Conservation (phyloP, 345 rosid genomes). For the Lepidium africanum region DNA sequence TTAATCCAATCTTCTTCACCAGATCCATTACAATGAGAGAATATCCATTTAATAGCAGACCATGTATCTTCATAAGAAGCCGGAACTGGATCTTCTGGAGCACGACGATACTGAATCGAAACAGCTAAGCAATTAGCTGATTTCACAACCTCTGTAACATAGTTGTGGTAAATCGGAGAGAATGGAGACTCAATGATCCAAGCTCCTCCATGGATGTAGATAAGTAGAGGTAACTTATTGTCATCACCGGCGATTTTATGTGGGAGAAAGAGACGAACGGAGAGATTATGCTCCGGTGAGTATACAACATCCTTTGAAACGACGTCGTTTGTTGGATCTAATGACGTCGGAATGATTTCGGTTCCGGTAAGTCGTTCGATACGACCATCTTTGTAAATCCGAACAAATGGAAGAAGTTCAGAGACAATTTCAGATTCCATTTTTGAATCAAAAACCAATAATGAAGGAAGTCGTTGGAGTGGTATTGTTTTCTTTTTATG, state of each 20-base stretch:
- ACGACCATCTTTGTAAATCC: constrained; percentile 35
- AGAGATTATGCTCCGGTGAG: constrained; percentile 18
- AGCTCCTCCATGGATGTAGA: constrained; percentile 55
- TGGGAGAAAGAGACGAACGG: constrained; percentile 48
- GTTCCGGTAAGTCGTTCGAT: constrained; percentile 35
- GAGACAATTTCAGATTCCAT: constrained; percentile 17
- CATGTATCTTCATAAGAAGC: constrained; percentile 39
- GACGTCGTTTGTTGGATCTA: constrained; percentile 26
- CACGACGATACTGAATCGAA: constrained; percentile 38
- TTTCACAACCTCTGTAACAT: constrained; percentile 20
- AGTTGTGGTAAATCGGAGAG: constrained; percentile 25
- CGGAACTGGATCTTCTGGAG: constrained; percentile 43
- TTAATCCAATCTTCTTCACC: constrained; percentile 39
- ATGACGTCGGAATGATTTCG: constrained; percentile 33
- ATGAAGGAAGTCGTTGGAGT: not conserved
- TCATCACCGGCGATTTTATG: not conserved
- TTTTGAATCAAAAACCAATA: not conserved
- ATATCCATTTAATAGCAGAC: constrained; percentile 46
- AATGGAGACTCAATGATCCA: constrained; percentile 41
- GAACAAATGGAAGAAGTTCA: constrained; percentile 24
- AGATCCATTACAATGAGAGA: constrained; percentile 12
- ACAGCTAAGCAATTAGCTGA: constrained; percentile 35
- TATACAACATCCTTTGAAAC: constrained; percentile 37
- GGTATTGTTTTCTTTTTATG: no score
- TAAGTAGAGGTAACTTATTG: constrained; percentile 38